Evolutionary conservation across 2,329 filamentous ascomycete genomes (phyloP).

Genomic region (Exophiala sp.): DNA sequence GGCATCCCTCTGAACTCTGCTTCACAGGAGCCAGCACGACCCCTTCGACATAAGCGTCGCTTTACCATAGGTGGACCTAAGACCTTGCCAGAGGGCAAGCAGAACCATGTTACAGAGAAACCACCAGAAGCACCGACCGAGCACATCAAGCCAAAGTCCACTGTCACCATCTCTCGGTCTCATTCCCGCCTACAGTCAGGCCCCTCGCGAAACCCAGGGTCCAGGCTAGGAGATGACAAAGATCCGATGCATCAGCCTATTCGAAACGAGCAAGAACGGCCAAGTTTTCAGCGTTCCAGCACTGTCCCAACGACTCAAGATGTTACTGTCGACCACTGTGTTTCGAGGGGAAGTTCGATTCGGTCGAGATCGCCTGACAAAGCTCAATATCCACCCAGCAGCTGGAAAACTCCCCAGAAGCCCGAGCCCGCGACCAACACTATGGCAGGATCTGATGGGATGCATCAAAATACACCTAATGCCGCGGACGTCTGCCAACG

Average conservation of each 20-base stretch:
- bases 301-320: too few relatives aligned
- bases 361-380: background rate
- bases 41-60: conserved; percentile 5
- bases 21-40: background rate
- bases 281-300: too few relatives aligned
- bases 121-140: background rate
- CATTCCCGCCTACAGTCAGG: background rate
- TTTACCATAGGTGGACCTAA: conserved; percentile 1
- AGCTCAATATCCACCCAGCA: conserved; percentile 14
- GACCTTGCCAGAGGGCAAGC: background rate
- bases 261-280: too few relatives aligned
- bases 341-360: background rate
- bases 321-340: too few relatives aligned
- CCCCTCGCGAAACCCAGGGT: too few relatives aligned
- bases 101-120: background rate
- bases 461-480: background rate
- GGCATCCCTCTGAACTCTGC: background rate
- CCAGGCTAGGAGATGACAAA: too few relatives aligned
- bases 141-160: background rate
- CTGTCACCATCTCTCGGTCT: background rate
- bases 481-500: background rate
- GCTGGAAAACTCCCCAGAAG: conserved; percentile 8
- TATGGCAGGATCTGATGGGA: background rate
- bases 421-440: background rate
- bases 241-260: too few relatives aligned